phyloP scores from a whole-genome alignment of 139 green algal genomes.

The Asterochloris erici region DNA sequence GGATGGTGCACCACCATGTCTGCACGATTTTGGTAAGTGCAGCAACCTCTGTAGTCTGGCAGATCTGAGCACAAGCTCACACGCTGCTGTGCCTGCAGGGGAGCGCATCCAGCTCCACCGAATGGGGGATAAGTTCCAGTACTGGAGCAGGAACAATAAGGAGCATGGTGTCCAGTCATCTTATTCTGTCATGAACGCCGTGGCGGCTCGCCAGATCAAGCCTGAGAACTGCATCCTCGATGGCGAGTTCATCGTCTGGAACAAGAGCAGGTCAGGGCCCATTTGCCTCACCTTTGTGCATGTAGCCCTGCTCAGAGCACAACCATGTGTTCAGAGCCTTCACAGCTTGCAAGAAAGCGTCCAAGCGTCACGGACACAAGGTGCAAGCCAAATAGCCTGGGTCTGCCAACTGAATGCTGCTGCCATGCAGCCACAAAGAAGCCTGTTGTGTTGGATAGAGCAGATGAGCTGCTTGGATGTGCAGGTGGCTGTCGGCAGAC shows the following conservation, averaged over 20 bases:
- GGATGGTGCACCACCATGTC: neutral
- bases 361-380: too few relatives aligned
- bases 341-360: too few relatives aligned
- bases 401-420: too few relatives aligned
- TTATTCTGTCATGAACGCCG: conserved; percentile 35
- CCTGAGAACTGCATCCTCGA: conserved; percentile 46
- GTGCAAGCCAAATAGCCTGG: too few relatives aligned
- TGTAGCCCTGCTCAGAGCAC: too few relatives aligned
- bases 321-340: too few relatives aligned
- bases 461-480: too few relatives aligned
- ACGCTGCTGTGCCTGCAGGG: conserved; percentile 22
- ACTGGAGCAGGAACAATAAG: conserved; percentile 53
- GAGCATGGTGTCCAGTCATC: conserved; percentile 45
- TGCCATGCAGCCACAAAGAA: too few relatives aligned
- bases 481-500: too few relatives aligned
- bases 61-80: neutral
- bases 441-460: too few relatives aligned
- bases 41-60: neutral
- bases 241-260: conserved; percentile 64
- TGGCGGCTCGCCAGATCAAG: conserved; percentile 28
- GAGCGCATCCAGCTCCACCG: conserved; percentile 71
- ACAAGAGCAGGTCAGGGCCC: conserved; percentile 37
- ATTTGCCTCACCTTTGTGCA: too few relatives aligned
- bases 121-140: conserved; percentile 38
- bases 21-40: neutral